Conservation (phyloP, 106 monocot species). For the Gastrodia elata region DNA sequence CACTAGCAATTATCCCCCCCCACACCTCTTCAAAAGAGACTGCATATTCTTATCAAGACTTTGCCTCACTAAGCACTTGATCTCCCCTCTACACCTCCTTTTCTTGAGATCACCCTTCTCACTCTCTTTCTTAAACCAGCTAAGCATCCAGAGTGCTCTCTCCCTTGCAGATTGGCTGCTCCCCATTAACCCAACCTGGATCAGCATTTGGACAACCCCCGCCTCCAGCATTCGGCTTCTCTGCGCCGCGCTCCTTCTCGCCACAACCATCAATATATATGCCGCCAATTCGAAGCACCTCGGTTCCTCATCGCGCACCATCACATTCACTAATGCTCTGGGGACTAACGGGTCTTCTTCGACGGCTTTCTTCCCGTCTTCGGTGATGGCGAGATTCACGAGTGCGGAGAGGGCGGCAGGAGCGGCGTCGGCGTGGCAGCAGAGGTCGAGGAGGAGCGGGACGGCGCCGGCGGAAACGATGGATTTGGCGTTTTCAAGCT, state of each 20-base stretch:
- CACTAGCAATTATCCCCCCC: too few species aligned
- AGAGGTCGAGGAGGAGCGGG: slow-evolving; percentile 25
- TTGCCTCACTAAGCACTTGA: slow-evolving; percentile 53
- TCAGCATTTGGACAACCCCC: slow-evolving; percentile 40
- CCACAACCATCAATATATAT: slow-evolving; percentile 51
- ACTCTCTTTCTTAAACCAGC: slow-evolving; percentile 51
- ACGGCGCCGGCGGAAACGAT: slow-evolving; percentile 34
- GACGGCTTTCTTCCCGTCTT: slow-evolving; percentile 27
- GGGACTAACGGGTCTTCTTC: slow-evolving; percentile 32
- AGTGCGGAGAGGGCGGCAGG: slow-evolving; percentile 34
- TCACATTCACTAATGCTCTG: slow-evolving; percentile 26
- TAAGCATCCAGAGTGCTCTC: slow-evolving; percentile 47
- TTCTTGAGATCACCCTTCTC: neutral
- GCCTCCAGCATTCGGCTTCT: slow-evolving; percentile 31
- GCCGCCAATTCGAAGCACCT: slow-evolving; percentile 45
- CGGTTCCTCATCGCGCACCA: slow-evolving; percentile 36
- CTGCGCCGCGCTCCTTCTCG: slow-evolving; percentile 18
- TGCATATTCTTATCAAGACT: slow-evolving; percentile 67
- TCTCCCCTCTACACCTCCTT: slow-evolving; percentile 10
- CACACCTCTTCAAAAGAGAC: slow-evolving; percentile 33
- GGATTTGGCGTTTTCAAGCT: slow-evolving; percentile 36
- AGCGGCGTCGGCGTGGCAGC: slow-evolving; percentile 8
- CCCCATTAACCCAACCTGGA: slow-evolving; percentile 61
- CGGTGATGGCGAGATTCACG: slow-evolving; percentile 32
- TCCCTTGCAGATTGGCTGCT: slow-evolving; percentile 36